These are phyloP conservation scores for Pseudoturritis turrita DNA, from an alignment of 345 rosid species.

Conservation along the genomic window DNA sequence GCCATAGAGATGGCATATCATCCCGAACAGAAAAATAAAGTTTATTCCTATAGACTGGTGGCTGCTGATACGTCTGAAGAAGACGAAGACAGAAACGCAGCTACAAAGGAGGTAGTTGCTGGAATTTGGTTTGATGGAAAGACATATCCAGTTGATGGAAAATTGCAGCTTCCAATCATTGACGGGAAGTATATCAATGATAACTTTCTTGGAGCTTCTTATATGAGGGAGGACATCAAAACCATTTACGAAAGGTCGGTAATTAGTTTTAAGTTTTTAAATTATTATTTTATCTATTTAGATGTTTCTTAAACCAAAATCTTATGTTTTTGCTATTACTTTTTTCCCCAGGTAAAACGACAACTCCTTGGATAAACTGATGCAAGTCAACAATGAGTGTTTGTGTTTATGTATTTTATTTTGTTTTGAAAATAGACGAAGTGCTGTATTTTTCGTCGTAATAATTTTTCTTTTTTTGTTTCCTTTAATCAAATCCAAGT, in stretches of 20 bases:
- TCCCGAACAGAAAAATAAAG: conserved; percentile 59
- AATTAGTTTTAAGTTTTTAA: background rate
- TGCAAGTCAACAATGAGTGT: background rate
- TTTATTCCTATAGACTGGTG: conserved; percentile 49
- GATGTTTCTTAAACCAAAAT: background rate
- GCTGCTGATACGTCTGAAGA: conserved; percentile 51
- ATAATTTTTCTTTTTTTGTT: too few relatives aligned
- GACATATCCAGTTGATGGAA: background rate
- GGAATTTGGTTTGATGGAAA: conserved; percentile 6
- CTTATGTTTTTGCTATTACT: too few relatives aligned
- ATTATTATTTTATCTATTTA: background rate
- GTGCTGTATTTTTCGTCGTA: background rate
- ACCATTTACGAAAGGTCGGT: background rate
- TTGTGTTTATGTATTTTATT: background rate
- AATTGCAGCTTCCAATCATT: background rate
- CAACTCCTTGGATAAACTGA: too few relatives aligned
- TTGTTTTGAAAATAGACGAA: background rate
- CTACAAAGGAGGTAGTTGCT: background rate
- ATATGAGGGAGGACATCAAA: background rate
- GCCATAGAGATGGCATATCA: conserved; percentile 65
- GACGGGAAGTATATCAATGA: background rate
- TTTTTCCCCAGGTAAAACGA: too few relatives aligned
- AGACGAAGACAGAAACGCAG: background rate
- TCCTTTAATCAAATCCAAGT: too few relatives aligned
- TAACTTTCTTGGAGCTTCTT: background rate